Conservation (phyloP, 164 flowering plant genomes). For the Magnolia officinalis region DNA sequence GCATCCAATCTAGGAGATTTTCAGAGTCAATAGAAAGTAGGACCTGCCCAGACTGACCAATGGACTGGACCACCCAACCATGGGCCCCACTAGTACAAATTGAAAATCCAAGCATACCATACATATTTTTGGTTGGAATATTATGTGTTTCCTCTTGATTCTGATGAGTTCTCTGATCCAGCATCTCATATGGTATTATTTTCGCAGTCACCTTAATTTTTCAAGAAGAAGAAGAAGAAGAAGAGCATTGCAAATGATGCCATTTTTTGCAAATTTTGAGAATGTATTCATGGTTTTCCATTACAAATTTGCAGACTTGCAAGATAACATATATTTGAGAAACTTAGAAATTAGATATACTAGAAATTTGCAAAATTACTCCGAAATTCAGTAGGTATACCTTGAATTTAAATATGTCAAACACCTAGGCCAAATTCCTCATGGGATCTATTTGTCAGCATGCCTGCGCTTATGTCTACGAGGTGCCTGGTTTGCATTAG, state of each 20-base stretch:
- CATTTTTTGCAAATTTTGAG: not conserved
- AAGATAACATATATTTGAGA: not conserved
- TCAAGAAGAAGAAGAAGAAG: not conserved
- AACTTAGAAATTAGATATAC: not conserved
- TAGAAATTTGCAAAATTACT: not conserved
- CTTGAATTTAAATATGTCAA: conserved; percentile 5
- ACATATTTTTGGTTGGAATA: not conserved
- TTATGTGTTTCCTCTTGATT: not conserved
- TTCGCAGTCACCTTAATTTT: not conserved
- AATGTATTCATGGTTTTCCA: not conserved
- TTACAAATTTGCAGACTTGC: not conserved
- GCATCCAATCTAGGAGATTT: too few relatives aligned
- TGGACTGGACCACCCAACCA: not conserved
- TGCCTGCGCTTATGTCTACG: conserved; percentile 47
- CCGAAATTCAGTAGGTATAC: not conserved
- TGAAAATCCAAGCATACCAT: too few relatives aligned
- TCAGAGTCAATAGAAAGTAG: too few relatives aligned
- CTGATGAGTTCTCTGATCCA: not conserved
- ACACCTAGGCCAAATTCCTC: not conserved
- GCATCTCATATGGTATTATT: not conserved
- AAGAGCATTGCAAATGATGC: too few relatives aligned
- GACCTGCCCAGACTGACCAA: not conserved
- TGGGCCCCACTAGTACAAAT: not conserved
- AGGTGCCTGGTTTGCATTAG: conserved; percentile 43
- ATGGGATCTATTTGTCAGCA: conserved; percentile 23